Percentiles rank a stretch among this genome's conserved stretches.
Evolutionary conservation across 129 eudicot genomes (phyloP).

Genomic region (Saussurea involucrata): DNA sequence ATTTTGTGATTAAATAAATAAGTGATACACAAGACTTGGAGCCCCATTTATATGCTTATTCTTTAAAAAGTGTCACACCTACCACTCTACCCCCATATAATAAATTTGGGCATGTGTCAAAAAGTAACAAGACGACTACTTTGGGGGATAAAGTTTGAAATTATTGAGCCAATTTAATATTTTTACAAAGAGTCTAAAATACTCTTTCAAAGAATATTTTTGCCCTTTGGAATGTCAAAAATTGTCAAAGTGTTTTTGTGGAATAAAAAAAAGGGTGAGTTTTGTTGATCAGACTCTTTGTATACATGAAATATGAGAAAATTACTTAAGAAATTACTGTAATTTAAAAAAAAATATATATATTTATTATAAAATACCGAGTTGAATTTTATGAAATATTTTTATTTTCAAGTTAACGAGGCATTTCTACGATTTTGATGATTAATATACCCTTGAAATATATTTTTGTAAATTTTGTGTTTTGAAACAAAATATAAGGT

Average conservation of each 20-base stretch:
- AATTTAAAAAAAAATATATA: not conserved
- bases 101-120: slow-evolving; percentile 23
- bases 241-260: not conserved
- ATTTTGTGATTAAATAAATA: slow-evolving; percentile 13
- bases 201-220: slow-evolving; percentile 25
- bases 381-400: not conserved
- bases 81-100: slow-evolving; percentile 14
- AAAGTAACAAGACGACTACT: slow-evolving; percentile 22
- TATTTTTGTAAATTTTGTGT: not conserved
- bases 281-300: not conserved
- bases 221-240: slow-evolving; percentile 12
- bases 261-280: not conserved
- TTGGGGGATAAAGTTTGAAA: slow-evolving; percentile 25
- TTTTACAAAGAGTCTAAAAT: slow-evolving; percentile 24
- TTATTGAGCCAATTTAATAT: slow-evolving; percentile 26
- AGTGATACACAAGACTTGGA: slow-evolving; percentile 18
- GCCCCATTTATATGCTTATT: slow-evolving; percentile 35
- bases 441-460: not conserved
- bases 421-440: not conserved
- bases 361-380: not conserved
- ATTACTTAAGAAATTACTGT: not conserved
- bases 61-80: slow-evolving; percentile 25
- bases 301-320: too few species aligned
- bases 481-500: not conserved
- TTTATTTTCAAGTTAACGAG: not conserved